Evolutionary conservation across 148 eudicot genomes (phyloP).

Genomic region (Silene conica): DNA sequence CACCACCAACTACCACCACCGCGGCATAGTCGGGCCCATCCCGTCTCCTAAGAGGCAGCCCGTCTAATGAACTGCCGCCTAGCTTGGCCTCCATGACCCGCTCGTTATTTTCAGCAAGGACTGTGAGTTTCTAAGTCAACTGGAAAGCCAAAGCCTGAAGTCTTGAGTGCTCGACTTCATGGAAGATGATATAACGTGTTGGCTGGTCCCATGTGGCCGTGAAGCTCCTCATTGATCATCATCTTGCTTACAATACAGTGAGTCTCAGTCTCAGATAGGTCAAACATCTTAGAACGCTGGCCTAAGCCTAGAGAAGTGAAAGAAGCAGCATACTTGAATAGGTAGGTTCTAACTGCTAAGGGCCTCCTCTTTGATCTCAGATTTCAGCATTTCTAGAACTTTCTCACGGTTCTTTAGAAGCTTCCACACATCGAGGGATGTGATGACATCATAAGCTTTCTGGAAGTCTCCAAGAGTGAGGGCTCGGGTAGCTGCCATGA

Average conservation of each 20-base stretch:
- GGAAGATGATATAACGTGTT: constrained; percentile 58
- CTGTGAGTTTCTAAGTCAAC: constrained; percentile 58
- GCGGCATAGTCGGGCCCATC: constrained; percentile 73
- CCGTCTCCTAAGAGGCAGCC: constrained; percentile 52
- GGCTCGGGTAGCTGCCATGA: constrained; percentile 72
- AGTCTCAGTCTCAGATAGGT: constrained; percentile 57
- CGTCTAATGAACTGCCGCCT: constrained; percentile 59
- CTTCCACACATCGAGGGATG: constrained; percentile 82
- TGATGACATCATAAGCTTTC: constrained; percentile 58
- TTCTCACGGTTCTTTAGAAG: constrained; percentile 50
- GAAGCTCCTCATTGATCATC: constrained; percentile 81
- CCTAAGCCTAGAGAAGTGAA: constrained; percentile 54
- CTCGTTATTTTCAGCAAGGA: constrained; percentile 78
- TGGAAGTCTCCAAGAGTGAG: constrained; percentile 73
- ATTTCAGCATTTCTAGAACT: constrained; percentile 65
- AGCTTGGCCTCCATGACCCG: constrained; percentile 63
- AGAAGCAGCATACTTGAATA: constrained; percentile 21
- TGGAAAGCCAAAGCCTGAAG: constrained; percentile 76
- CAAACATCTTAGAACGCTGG: constrained; percentile 77
- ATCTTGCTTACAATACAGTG: constrained; percentile 78
- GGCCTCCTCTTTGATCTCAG: constrained; percentile 69
- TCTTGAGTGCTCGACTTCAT: constrained; percentile 66
- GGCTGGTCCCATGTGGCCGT: constrained; percentile 92
- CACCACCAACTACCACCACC: constrained; percentile 37
- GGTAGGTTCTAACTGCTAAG: constrained; percentile 18